phyloP scores from a whole-genome alignment of 2,329 filamentous ascomycete species.

The Phaeosphaeriaceae sp. region DNA sequence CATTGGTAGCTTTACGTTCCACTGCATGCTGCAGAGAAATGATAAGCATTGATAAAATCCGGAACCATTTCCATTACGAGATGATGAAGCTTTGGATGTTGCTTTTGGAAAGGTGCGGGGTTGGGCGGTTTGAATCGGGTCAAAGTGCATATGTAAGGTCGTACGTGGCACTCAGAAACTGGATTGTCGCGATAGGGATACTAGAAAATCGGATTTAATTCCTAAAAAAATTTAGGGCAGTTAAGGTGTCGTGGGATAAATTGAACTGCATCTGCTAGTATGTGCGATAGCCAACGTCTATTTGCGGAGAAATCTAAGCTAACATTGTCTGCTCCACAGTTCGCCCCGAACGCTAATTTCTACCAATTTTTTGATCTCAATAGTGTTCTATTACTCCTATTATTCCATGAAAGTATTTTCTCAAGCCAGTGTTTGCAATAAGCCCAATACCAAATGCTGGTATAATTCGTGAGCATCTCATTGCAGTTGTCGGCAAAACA shows the following conservation, averaged over 20 bases:
- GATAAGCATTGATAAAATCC: slow-evolving; percentile 12
- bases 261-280: too few relatives aligned
- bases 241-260: not conserved
- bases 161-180: not conserved
- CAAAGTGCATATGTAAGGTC: slow-evolving; percentile 4
- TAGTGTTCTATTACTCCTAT: not conserved
- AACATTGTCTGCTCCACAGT: too few relatives aligned
- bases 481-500: slow-evolving; percentile 26
- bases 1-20: not conserved
- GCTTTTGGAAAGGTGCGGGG: slow-evolving; percentile 13
- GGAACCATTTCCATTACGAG: slow-evolving; percentile 2
- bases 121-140: slow-evolving; percentile 19
- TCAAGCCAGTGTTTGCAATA: slow-evolving; percentile 30
- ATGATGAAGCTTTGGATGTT: slow-evolving; percentile 6
- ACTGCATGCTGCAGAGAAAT: slow-evolving; percentile 6
- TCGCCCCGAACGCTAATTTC: too few relatives aligned
- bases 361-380: too few relatives aligned
- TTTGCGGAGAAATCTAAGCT: too few relatives aligned
- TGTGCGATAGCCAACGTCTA: too few relatives aligned
- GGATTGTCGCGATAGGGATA: not conserved
- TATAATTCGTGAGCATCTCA: slow-evolving; percentile 37
- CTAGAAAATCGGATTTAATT: not conserved
- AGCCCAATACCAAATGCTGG: slow-evolving; percentile 38
- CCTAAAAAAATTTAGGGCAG: too few relatives aligned
- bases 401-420: slow-evolving; percentile 24